Percentiles rank a stretch among this genome's conserved stretches.
Evolutionary conservation across 495 filamentous ascomycete genomes (phyloP).

Genomic region (Penicillium goetzii): DNA sequence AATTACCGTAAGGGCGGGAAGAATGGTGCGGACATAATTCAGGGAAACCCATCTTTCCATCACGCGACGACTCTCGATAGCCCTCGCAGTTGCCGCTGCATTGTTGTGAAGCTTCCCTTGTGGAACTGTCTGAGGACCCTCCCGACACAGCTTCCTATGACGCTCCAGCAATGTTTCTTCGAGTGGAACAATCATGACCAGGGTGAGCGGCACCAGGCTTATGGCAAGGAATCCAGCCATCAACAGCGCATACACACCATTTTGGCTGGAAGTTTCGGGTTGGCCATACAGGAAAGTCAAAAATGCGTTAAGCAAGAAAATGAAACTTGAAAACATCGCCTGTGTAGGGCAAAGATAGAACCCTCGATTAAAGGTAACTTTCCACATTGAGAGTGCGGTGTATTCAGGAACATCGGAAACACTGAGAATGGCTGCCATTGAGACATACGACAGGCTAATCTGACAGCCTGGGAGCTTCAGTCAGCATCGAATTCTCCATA

Average conservation of each 20-base stretch:
- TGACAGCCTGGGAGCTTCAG: conserved; percentile 3
- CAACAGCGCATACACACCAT: not conserved
- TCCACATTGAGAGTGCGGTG: conserved; percentile 6
- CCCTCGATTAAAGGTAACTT: conserved; percentile 6
- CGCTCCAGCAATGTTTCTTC: conserved; percentile 6
- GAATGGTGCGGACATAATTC: conserved; percentile 2
- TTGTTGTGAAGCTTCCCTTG: not conserved
- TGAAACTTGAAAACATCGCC: conserved; percentile 1
- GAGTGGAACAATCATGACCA: conserved; percentile 6
- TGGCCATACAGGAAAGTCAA: conserved; percentile 3
- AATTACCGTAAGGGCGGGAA: not conserved
- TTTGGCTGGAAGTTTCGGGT: not conserved
- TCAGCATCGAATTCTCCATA: not conserved
- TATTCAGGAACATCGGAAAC: conserved; percentile 3
- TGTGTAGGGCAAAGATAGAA: conserved; percentile 11
- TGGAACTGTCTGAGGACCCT: not conserved
- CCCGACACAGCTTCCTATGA: conserved; percentile 8
- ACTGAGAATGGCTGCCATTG: conserved; percentile 10
- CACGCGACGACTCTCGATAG: conserved; percentile 6
- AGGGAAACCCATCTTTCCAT: conserved; percentile 11
- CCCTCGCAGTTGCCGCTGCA: not conserved
- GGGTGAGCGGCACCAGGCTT: conserved; percentile 6
- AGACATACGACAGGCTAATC: conserved; percentile 12
- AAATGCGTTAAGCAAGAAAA: not conserved
- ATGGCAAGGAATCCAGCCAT: conserved; percentile 4